These are phyloP conservation scores for Spongiforma sp. DNA, from an alignment of 1,284 basidiomycete species.

Conservation along the genomic window DNA sequence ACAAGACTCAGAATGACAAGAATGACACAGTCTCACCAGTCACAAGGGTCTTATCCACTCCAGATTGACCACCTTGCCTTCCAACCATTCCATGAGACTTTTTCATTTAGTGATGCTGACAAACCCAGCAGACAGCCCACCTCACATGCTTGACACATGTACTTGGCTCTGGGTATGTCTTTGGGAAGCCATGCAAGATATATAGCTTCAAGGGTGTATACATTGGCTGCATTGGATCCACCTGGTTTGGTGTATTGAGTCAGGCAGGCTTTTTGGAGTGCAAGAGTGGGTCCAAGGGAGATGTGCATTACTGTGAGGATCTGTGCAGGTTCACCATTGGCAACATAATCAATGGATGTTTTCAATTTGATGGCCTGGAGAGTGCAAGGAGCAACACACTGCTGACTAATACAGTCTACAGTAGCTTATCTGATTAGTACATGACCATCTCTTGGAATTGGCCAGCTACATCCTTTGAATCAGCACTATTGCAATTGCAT, in stretches of 20 bases:
- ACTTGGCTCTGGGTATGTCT: slow-evolving; percentile 79
- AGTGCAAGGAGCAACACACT: slow-evolving; percentile 49
- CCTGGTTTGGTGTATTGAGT: slow-evolving; percentile 77
- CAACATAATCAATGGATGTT: slow-evolving; percentile 54
- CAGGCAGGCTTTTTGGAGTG: slow-evolving; percentile 70
- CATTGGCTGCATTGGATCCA: slow-evolving; percentile 56
- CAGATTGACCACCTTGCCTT: slow-evolving; percentile 63
- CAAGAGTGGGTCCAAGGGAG: slow-evolving; percentile 56
- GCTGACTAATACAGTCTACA: too few species aligned
- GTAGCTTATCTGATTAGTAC: too few species aligned
- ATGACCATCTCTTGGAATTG: too few species aligned
- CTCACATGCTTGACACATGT: slow-evolving; percentile 84
- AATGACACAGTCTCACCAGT: slow-evolving; percentile 47
- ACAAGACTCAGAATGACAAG: background rate
- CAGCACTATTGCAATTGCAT: too few species aligned
- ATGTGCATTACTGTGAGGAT: slow-evolving; percentile 69
- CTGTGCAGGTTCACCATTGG: slow-evolving; percentile 48
- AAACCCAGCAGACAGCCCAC: slow-evolving; percentile 73
- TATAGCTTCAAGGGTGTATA: slow-evolving; percentile 81
- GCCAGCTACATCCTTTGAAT: too few species aligned
- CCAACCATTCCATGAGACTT: slow-evolving; percentile 82
- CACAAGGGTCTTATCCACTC: slow-evolving; percentile 60
- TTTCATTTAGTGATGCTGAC: slow-evolving; percentile 89
- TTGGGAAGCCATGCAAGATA: slow-evolving; percentile 81
- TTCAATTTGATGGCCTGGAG: slow-evolving; percentile 60